A percentile compares a stretch with the other conserved stretches of the same genome.
Evolutionary conservation across 192 early-diverging fungal species (phyloP).

Genomic region (Umbelopsis ramanniana): DNA sequence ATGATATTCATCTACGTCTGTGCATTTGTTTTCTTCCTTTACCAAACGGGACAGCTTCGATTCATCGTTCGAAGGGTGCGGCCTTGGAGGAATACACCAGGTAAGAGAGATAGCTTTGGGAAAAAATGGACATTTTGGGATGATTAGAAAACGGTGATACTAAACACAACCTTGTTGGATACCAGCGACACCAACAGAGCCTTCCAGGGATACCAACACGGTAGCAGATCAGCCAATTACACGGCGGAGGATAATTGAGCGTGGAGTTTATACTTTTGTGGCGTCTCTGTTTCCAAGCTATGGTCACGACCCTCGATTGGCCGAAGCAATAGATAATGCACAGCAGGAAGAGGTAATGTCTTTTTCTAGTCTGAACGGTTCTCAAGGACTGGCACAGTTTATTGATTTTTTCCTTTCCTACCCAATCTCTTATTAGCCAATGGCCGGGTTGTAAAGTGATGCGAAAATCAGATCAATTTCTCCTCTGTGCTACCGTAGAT

Average conservation of each 20-base stretch:
- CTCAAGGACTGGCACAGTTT: background rate
- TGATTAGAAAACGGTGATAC: background rate
- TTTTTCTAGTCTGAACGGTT: background rate
- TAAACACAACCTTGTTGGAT: background rate
- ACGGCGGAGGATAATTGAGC: conserved; percentile 21
- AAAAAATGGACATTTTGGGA: background rate
- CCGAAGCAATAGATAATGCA: conserved; percentile 32
- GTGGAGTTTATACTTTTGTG: conserved; percentile 30
- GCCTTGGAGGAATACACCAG: conserved; percentile 5
- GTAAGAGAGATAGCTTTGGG: background rate
- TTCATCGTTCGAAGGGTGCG: conserved; percentile 42
- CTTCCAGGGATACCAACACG: background rate
- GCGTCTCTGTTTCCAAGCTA: conserved; percentile 33
- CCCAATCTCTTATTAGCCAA: background rate
- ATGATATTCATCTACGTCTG: conserved; percentile 59
- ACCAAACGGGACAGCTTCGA: conserved; percentile 59
- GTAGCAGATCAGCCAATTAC: conserved; percentile 7
- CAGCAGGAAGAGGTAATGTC: conserved; percentile 1
- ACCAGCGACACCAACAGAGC: background rate
- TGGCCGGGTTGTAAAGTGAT: conserved; percentile 8
- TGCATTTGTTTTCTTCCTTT: conserved; percentile 63
- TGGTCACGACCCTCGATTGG: conserved; percentile 25
- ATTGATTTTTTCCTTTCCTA: background rate
- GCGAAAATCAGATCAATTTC: background rate
- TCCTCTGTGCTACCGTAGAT: background rate